A percentile compares a stretch with the other conserved stretches of the same genome.
Conservation (phyloP, 2,329 filamentous ascomycete species). For the Hortaea werneckii region DNA sequence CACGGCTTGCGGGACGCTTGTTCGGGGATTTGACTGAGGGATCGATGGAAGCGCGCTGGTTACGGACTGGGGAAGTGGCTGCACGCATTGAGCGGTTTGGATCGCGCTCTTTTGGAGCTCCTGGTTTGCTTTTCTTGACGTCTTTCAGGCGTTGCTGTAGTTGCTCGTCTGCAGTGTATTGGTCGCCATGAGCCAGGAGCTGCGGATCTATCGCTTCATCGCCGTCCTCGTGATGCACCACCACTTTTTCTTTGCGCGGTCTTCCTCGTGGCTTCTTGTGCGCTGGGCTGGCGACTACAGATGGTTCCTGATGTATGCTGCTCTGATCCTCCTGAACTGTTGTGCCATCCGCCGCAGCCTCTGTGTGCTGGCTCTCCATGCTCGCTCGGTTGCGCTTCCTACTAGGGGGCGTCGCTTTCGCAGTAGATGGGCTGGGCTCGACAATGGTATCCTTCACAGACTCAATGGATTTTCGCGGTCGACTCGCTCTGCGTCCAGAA, state of each 20-base stretch:
- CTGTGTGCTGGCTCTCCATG: conserved; percentile 3
- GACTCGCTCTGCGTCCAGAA: neutral
- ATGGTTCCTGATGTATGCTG: neutral
- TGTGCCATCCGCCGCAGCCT: neutral
- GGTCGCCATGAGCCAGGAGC: conserved; percentile 8
- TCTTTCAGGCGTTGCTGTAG: neutral
- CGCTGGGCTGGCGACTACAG: neutral
- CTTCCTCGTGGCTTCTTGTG: conserved; percentile 5
- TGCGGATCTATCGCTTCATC: conserved; percentile 9
- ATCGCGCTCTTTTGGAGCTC: conserved; percentile 12
- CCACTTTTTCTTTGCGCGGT: conserved; percentile 3
- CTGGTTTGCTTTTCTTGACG: conserved; percentile 5
- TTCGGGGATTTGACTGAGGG: conserved; percentile 3
- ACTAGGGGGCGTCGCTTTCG: neutral
- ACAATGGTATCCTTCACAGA: neutral
- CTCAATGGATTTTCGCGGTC: conserved; percentile 1
- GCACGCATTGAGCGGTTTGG: conserved; percentile 12
- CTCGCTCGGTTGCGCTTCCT: conserved; percentile 7
- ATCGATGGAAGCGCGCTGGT: neutral
- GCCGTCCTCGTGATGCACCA: conserved; percentile 6
- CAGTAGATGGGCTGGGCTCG: neutral
- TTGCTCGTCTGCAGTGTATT: conserved; percentile 3
- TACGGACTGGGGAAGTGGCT: conserved; percentile 3
- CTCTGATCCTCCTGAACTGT: neutral
- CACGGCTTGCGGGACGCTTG: conserved; percentile 7